These are phyloP conservation scores for Parasarocladium wereldwijsianum DNA, from an alignment of 2,329 filamentous ascomycete species.

Conservation along the genomic window DNA sequence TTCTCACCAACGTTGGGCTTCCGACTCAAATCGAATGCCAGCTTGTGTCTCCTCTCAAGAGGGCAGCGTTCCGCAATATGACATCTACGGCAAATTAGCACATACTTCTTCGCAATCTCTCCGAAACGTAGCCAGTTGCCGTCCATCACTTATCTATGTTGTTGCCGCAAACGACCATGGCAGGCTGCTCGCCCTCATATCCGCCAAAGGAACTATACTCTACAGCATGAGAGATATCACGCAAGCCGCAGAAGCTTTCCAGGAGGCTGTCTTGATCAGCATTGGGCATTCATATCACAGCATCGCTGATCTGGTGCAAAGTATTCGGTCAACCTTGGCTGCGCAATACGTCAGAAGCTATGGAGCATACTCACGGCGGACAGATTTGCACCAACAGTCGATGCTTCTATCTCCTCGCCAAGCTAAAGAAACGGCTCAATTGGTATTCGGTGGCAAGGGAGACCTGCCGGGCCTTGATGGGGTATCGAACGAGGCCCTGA, in stretches of 20 bases:
- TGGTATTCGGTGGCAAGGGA: constrained; percentile 66
- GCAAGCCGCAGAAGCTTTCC: constrained; percentile 75
- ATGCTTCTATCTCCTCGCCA: constrained; percentile 71
- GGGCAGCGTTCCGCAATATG: too few relatives aligned
- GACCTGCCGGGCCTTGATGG: constrained; percentile 66
- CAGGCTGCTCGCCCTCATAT: constrained; percentile 80
- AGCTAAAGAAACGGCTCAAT: constrained; percentile 65
- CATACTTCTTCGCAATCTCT: constrained; percentile 26
- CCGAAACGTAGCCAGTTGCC: constrained; percentile 42
- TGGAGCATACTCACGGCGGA: too few relatives aligned
- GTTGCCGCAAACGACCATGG: constrained; percentile 82
- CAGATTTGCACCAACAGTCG: too few relatives aligned
- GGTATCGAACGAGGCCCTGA: constrained; percentile 55
- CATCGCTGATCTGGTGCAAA: too few relatives aligned
- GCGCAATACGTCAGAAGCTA: too few relatives aligned
- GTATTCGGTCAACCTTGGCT: too few relatives aligned
- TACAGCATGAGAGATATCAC: constrained; percentile 76
- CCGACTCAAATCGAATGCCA: too few relatives aligned
- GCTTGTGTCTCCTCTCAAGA: too few relatives aligned
- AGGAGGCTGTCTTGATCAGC: constrained; percentile 85
- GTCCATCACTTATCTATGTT: constrained; percentile 71
- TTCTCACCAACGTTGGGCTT: too few relatives aligned
- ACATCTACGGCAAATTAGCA: too few relatives aligned
- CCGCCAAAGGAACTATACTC: constrained; percentile 97
- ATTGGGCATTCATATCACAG: too few relatives aligned